phyloP scores from a whole-genome alignment of 2,329 filamentous ascomycete species.

The Periconia digitata region DNA sequence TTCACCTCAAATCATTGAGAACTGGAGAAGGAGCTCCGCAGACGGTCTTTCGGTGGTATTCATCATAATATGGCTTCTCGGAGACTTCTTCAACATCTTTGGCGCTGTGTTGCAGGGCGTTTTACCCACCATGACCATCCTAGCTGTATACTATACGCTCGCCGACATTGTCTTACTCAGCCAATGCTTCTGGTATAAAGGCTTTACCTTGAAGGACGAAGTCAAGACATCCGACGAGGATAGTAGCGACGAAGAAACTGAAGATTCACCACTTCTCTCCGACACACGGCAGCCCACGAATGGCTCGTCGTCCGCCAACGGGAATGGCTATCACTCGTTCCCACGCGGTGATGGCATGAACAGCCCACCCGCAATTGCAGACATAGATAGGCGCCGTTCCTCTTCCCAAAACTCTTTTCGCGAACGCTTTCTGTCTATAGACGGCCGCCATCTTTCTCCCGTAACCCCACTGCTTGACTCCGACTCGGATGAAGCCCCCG shows the following conservation, averaged over 20 bases:
- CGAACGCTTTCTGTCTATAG: conserved; percentile 59
- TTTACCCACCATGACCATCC: conserved; percentile 89
- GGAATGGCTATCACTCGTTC: conserved; percentile 7
- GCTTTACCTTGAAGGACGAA: conserved; percentile 58
- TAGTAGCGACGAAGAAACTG: conserved; percentile 25
- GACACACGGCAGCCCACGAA: conserved; percentile 27
- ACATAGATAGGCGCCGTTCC: conserved; percentile 35
- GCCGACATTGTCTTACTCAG: conserved; percentile 84
- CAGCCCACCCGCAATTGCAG: conserved; percentile 38
- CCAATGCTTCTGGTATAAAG: conserved; percentile 95
- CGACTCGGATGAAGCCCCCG: conserved; percentile 17
- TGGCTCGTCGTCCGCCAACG: conserved; percentile 20
- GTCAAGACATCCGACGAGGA: conserved; percentile 22
- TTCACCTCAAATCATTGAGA: conserved; percentile 94
- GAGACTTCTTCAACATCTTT: conserved; percentile 95
- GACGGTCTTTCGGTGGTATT: conserved; percentile 91
- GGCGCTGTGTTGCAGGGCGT: conserved; percentile 91
- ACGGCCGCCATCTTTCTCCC: conserved; percentile 72
- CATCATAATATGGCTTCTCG: conserved; percentile 87
- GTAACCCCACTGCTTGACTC: conserved; percentile 70
- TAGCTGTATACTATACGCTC: conserved; percentile 92
- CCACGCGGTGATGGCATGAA: conserved; percentile 21
- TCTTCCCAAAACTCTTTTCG: conserved; percentile 38
- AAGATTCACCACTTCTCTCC: conserved; percentile 38
- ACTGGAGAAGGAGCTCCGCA: conserved; percentile 81